Evolutionary conservation across 495 filamentous ascomycete genomes (phyloP).

Genomic region (Massariosphaeria phaeospora): DNA sequence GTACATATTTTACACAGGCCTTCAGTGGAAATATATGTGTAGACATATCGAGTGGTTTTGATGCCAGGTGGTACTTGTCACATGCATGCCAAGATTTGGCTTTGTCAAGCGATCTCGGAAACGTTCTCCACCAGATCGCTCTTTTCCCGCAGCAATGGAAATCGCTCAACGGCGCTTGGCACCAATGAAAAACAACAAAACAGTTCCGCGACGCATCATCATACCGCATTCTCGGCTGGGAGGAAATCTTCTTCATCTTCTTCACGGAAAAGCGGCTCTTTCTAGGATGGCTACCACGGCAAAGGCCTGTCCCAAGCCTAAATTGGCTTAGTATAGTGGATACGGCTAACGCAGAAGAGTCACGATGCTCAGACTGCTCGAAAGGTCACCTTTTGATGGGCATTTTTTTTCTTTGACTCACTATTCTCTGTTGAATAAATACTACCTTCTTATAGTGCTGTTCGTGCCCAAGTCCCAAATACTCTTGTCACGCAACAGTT

Average conservation of each 20-base stretch:
- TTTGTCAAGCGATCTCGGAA: too few relatives aligned
- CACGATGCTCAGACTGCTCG: background rate
- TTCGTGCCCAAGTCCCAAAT: too few relatives aligned
- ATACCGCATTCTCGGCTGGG: conserved; percentile 4
- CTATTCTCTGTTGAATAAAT: background rate
- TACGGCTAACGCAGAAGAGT: background rate
- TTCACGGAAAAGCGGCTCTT: conserved; percentile 25
- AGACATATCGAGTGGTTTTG: background rate
- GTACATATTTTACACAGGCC: background rate
- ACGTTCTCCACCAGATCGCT: background rate
- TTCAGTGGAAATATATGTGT: background rate
- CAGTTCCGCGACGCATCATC: background rate
- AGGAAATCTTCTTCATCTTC: too few relatives aligned
- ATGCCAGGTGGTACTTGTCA: background rate
- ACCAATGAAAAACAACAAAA: conserved; percentile 6
- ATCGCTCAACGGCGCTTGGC: background rate
- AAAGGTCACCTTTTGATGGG: background rate
- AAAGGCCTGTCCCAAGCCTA: background rate
- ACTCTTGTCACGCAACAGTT: too few relatives aligned
- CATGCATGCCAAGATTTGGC: background rate
- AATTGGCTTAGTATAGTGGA: background rate
- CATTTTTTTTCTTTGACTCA: background rate
- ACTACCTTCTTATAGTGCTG: background rate
- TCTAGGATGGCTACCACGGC: conserved; percentile 25
- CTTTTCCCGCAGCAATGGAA: background rate